Evolutionary conservation across 2,329 filamentous ascomycete genomes (phyloP).

Genomic region (Alternaria sp.): DNA sequence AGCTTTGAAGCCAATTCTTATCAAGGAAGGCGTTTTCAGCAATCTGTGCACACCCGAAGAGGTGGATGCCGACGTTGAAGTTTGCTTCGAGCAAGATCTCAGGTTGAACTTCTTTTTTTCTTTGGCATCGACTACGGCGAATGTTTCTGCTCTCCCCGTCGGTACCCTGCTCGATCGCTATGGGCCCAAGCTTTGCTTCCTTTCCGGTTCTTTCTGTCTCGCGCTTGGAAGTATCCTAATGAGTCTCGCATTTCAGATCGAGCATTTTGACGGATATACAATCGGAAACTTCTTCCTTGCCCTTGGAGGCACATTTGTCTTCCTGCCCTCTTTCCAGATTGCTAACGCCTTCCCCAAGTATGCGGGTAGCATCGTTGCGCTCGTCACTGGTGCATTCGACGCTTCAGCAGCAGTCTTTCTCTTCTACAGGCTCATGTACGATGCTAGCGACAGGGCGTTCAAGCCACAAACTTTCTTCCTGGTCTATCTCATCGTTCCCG

Average conservation of each 20-base stretch:
- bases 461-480: conserved; percentile 74
- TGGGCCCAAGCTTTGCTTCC: conserved; percentile 43
- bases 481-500: conserved; percentile 72
- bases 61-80: conserved; percentile 40
- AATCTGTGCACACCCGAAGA: conserved; percentile 46
- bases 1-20: conserved; percentile 49
- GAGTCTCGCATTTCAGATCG: conserved; percentile 47
- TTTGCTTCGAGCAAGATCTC: conserved; percentile 50
- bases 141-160: conserved; percentile 47
- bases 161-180: conserved; percentile 48
- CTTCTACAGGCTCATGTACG: conserved; percentile 73
- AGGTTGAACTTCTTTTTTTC: conserved; percentile 49
- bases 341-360: conserved; percentile 81
- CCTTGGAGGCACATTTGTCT: conserved; percentile 80
- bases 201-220: conserved; percentile 42
- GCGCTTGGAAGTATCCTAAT: conserved; percentile 45
- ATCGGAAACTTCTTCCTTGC: conserved; percentile 78
- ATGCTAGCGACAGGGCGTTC: conserved; percentile 63
- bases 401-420: conserved; percentile 81
- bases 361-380: conserved; percentile 79
- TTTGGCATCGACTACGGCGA: conserved; percentile 47
- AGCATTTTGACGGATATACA: conserved; percentile 59
- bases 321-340: conserved; percentile 83
- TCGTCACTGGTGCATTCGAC: conserved; percentile 83
- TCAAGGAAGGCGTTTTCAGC: conserved; percentile 48